Evolutionary conservation across 768 basidiomycete genomes (phyloP), one percentile per base, ranked within the genome.

Genomic region (Boletus tomentosulus): DNA sequence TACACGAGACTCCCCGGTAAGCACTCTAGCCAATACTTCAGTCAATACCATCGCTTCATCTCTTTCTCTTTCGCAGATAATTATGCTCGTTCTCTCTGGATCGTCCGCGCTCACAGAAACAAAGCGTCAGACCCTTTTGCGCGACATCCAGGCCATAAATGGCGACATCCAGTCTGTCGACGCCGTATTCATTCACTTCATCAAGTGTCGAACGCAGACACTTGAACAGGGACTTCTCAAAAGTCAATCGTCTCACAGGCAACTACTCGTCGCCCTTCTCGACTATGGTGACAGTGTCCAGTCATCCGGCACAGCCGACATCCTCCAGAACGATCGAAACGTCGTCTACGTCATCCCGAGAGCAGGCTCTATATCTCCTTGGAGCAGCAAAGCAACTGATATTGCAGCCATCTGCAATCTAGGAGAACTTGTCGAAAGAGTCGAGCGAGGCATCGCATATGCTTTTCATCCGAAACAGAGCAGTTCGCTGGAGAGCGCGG

Each of bases 341-440:
- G 73, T 85, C 11, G 72, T 84, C 39, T 96, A 84, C 66, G 84
- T 97, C 38, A 73, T 89, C 6, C 95, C 95, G 11, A 76, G 95
- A 54, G 78, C 84, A 8, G 95, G 96, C 4, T 94, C 95, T 4
- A 87, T 98, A 63, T 98, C 96, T 4, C 95, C 97, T 2, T 99
- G 97, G 97, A 98, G 96, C 6, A 96, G 91, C 71, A 99, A 99
- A 73, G 96, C 97, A 2, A 98, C 96, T 0, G 95, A 99, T 67
- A 98, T 99, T 51, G 82, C 95, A 22, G 74, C 73, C 9, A 82
- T 98, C 49, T 99, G 97, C 74, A 87, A 86, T 50, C 84, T 99
- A 2, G 82, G 78, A 19, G 66, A 71, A 3, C 76, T 84, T 50
- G 73, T 99, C 49, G 81, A 87, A 57, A 82, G 97, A 37, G 72